Percentiles rank a stretch among this genome's conserved stretches.
Conservation (phyloP, 345 rosid genomes). For the Rhizophora apiculata region DNA sequence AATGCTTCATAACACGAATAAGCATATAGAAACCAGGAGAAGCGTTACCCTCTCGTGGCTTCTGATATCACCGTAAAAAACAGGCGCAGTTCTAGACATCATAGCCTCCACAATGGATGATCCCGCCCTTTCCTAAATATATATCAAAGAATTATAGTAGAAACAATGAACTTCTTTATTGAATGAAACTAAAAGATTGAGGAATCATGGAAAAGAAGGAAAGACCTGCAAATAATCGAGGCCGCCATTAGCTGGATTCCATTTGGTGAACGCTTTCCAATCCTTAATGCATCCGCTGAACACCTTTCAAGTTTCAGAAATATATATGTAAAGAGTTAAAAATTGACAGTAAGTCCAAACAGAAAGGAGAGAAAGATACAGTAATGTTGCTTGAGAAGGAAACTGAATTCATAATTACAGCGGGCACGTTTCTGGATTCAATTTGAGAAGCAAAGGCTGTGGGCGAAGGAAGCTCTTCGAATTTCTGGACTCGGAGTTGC, state of each 20-base stretch:
- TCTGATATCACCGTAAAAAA: slow-evolving; percentile 79
- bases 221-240: slow-evolving; percentile 75
- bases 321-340: neutral
- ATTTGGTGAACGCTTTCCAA: slow-evolving; percentile 61
- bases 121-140: slow-evolving; percentile 59
- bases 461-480: slow-evolving; percentile 50
- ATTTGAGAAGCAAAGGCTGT: slow-evolving; percentile 50
- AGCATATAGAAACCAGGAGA: neutral
- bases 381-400: neutral
- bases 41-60: slow-evolving; percentile 78
- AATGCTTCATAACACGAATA: slow-evolving; percentile 1
- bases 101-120: slow-evolving; percentile 68
- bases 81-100: slow-evolving; percentile 65
- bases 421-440: slow-evolving; percentile 68
- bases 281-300: slow-evolving; percentile 51
- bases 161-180: too few species aligned
- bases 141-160: neutral
- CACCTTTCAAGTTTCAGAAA: slow-evolving; percentile 35
- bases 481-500: slow-evolving; percentile 28
- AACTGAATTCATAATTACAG: slow-evolving; percentile 31
- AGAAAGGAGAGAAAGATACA: neutral
- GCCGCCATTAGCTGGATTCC: slow-evolving; percentile 70
- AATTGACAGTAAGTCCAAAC: neutral
- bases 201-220: neutral
- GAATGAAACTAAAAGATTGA: neutral